These are phyloP conservation scores for Blastocystis sp. DNA, from an alignment of 352 stramenopile species.

Conservation along the genomic window DNA sequence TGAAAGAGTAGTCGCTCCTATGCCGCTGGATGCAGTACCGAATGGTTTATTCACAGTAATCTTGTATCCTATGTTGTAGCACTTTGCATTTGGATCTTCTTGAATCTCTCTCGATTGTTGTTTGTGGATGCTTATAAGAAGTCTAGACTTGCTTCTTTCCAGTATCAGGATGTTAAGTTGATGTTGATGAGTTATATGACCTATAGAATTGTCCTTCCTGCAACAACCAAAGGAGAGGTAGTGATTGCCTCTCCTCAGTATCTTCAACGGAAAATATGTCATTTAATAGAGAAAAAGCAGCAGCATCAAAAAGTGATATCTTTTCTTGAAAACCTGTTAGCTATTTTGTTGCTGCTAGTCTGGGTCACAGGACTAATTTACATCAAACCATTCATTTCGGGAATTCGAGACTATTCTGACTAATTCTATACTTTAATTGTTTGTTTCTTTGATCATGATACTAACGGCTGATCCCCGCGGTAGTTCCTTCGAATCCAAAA, in stretches of 20 bases:
- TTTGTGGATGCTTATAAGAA: background rate
- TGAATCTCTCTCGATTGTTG: conserved; percentile 30
- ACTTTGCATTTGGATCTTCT: background rate
- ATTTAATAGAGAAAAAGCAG: background rate
- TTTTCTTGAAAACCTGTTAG: background rate
- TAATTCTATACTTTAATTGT: background rate
- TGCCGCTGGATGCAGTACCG: background rate
- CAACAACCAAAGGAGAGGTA: background rate
- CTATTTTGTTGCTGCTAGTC: background rate
- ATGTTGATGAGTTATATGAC: background rate
- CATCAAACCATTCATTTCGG: conserved; percentile 4
- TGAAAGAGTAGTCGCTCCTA: background rate
- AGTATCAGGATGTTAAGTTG: background rate
- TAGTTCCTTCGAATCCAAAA: background rate
- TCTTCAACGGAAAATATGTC: background rate
- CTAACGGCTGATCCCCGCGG: background rate
- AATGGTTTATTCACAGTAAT: conserved; percentile 25
- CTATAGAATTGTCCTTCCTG: conserved; percentile 28
- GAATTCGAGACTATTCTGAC: background rate
- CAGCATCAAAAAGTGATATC: background rate
- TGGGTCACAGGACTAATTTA: background rate
- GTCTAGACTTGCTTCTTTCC: background rate
- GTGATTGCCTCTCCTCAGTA: background rate
- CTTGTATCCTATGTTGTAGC: background rate
- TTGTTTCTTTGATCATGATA: background rate